A percentile compares a stretch with the other conserved stretches of the same genome.
Evolutionary conservation across 2,329 filamentous ascomycete genomes (phyloP).

Genomic region (Fusarium nygamai): DNA sequence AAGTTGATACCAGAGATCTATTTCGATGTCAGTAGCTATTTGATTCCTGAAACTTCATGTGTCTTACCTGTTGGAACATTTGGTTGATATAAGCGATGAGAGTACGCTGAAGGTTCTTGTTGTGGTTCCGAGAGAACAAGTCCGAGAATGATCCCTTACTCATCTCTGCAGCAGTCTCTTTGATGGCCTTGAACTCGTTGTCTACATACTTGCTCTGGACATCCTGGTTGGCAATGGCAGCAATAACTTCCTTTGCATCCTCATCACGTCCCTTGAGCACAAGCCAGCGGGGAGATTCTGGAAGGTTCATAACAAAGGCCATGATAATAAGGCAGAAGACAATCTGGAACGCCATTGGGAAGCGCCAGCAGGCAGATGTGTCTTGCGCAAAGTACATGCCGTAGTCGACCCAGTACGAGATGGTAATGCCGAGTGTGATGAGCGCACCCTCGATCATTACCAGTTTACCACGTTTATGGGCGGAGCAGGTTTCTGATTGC

Average conservation of each 20-base stretch:
- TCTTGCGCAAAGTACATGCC: constrained; percentile 61
- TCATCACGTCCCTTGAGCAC: constrained; percentile 57
- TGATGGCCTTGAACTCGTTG: constrained; percentile 68
- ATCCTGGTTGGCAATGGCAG: constrained; percentile 64
- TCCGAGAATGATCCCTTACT: constrained; percentile 69
- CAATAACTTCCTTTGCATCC: constrained; percentile 59
- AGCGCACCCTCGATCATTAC: constrained; percentile 70
- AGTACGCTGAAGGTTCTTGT: constrained; percentile 67
- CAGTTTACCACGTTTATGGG: constrained; percentile 67
- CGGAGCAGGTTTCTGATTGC: constrained; percentile 68
- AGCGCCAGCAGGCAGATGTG: constrained; percentile 60
- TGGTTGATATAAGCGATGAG: constrained; percentile 70
- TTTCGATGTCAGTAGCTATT: neutral
- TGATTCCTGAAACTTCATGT: rapidly evolving
- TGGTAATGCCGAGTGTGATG: constrained; percentile 66
- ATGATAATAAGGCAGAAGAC: constrained; percentile 69
- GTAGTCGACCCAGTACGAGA: constrained; percentile 70
- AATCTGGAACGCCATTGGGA: constrained; percentile 66
- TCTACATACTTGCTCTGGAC: constrained; percentile 66
- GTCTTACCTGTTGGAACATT: constrained; percentile 62
- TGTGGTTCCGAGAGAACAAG: constrained; percentile 66
- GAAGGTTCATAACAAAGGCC: constrained; percentile 60
- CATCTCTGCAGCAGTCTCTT: constrained; percentile 74
- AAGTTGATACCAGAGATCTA: constrained; percentile 68
- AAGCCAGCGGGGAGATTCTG: constrained; percentile 63